Evolutionary conservation across 2,329 filamentous ascomycete genomes (phyloP), one percentile per base, ranked within the genome.

Genomic region (Botryotinia convoluta): DNA sequence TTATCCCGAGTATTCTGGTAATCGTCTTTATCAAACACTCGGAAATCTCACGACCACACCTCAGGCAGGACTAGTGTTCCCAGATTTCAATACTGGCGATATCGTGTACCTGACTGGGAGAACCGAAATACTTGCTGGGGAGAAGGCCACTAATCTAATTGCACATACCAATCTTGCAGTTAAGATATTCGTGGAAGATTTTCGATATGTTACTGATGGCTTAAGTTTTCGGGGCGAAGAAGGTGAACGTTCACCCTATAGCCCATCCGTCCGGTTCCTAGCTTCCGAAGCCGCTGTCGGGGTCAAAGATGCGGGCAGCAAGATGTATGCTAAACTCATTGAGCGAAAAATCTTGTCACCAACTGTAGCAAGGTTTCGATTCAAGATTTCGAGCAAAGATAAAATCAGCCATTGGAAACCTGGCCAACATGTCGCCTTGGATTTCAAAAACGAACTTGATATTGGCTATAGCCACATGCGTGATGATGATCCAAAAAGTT

Each of bases 1-100:
- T 4, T 97, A 93, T 81, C 94, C 94, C 0, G 94, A 97, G 80
- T 97, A 81, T 80, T 94, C 92, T 0, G 94, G 94, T 12, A 97
- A 97, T 81, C 85, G 93, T 26, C 83, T 96, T 0, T 97, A 97
- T 78, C 93, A 97, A 81, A 93, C 92, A 0, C 86, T 97, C 0
- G 94, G 94, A 1, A 97, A 97, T 79, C 84, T 97, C 22, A 84
- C 87, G 57, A 82, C 87, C 12, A 91, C 90, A 45, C 92, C 93
- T 0, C 83, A 84, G 29, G 88, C 92, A 4, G 93, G 94, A 4
- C 81, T 95, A 67, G 88, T 88, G 4, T 86, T 97, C 51, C 93
- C 93, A 0, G 89, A 95, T 80, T 95, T 93, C 78, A 86, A 87
- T 7, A 92, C 88, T 0, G 92, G 92, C 1, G 85, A 93, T 78